A percentile compares a stretch with the other conserved stretches of the same genome.
phyloP scores from a whole-genome alignment of 2,329 filamentous ascomycete genomes.

The Botrytis cinerea region DNA sequence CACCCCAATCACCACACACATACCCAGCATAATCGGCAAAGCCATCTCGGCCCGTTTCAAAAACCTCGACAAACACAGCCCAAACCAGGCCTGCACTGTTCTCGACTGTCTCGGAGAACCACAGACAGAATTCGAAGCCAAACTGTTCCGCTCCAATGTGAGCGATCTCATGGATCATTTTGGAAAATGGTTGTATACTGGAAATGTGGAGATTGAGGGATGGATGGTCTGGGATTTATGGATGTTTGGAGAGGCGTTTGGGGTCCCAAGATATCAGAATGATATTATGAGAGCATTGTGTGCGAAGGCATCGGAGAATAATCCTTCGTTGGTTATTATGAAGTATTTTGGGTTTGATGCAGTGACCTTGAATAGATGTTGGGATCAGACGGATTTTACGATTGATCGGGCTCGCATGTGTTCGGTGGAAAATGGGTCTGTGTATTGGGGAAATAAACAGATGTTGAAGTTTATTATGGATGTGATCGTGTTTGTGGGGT shows the following conservation, averaged over 20 bases:
- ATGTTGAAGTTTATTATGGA: slow-evolving; percentile 25
- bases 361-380: neutral
- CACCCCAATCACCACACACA: neutral
- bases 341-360: neutral
- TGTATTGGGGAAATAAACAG: slow-evolving; percentile 21
- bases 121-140: neutral
- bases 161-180: slow-evolving; percentile 1
- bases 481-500: slow-evolving; percentile 12
- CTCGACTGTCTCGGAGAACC: neutral
- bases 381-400: neutral
- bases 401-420: neutral
- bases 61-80: neutral
- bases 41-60: neutral
- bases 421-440: neutral
- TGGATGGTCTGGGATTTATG: neutral
- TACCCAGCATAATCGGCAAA: neutral
- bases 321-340: neutral
- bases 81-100: neutral
- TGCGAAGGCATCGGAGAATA: neutral
- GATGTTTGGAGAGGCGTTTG: neutral
- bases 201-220: neutral
- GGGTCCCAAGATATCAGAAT: neutral
- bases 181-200: slow-evolving; percentile 1
- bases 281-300: neutral
- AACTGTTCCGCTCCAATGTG: neutral